Percentiles rank a stretch among this genome's conserved stretches.
Conservation (phyloP, 108 stramenopile genomes). For the Thalassiosira profunda region DNA sequence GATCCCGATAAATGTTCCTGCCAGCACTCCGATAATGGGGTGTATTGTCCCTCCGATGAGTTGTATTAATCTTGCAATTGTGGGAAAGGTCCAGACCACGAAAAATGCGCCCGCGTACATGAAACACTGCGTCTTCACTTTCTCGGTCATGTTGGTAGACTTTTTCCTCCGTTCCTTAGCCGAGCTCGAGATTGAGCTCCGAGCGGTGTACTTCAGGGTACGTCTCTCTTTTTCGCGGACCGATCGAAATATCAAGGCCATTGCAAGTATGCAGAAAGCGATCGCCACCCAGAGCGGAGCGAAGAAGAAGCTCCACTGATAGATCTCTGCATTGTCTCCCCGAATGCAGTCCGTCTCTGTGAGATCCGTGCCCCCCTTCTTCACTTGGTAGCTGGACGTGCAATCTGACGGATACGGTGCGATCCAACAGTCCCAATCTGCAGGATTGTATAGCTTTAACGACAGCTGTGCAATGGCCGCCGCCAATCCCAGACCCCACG, state of each 20-base stretch:
- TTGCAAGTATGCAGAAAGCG: constrained; percentile 10
- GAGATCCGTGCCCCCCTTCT: constrained; percentile 11
- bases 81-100: constrained; percentile 23
- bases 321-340: constrained; percentile 31
- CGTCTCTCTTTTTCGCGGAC: constrained; percentile 2
- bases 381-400: constrained; percentile 19
- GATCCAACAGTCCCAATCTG: constrained; percentile 39
- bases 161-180: neutral
- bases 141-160: neutral
- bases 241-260: constrained; percentile 2
- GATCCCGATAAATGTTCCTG: constrained; percentile 3
- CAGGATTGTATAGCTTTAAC: constrained; percentile 26
- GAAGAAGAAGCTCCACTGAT: constrained; percentile 22
- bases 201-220: neutral
- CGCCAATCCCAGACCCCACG: neutral
- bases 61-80: constrained; percentile 12
- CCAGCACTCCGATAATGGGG: constrained; percentile 11
- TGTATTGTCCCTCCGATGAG: constrained; percentile 1
- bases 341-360: constrained; percentile 20
- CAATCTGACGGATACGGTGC: constrained; percentile 16
- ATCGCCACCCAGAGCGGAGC: constrained; percentile 17
- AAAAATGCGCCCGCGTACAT: constrained; percentile 18
- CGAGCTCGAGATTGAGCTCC: neutral
- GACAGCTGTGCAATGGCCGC: constrained; percentile 20
- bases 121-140: constrained; percentile 16